Evolutionary conservation across 1,284 basidiomycete species (phyloP).

Genomic region (Melanopsichium pennsylvanicum): DNA sequence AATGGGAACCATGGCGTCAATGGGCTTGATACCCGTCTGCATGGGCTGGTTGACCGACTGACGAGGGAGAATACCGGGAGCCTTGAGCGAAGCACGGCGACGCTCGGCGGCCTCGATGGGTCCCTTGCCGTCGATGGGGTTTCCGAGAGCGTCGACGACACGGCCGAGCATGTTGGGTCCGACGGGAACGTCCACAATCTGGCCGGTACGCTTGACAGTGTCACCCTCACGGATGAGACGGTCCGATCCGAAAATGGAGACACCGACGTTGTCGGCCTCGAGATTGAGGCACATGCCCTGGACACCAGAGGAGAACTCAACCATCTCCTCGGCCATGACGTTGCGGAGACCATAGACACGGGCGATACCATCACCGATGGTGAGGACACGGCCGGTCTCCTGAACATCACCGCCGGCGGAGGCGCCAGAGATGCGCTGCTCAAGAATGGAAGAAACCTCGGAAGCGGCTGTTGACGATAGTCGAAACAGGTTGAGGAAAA

Average conservation of each 20-base stretch:
- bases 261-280: constrained; percentile 99
- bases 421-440: constrained; percentile 95
- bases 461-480: constrained; percentile 78
- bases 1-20: constrained; percentile 99
- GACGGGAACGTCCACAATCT: constrained; percentile 99
- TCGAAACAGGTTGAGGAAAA: constrained; percentile 1
- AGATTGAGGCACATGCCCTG: constrained; percentile 93
- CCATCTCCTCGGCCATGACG: constrained; percentile 98
- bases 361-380: constrained; percentile 99
- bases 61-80: constrained; percentile 97
- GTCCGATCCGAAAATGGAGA: constrained; percentile 99
- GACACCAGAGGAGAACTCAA: constrained; percentile 99
- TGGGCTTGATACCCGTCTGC: constrained; percentile 99
- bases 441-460: constrained; percentile 98
- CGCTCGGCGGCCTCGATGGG: constrained; percentile 91
- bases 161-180: constrained; percentile 94
- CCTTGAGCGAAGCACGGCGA: constrained; percentile 96
- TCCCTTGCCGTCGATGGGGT: constrained; percentile 99
- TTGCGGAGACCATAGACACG: constrained; percentile 87
- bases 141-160: constrained; percentile 98
- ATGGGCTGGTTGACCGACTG: constrained; percentile 99
- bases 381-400: constrained; percentile 98
- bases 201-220: constrained; percentile 99
- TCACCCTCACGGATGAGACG: constrained; percentile 99
- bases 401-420: constrained; percentile 90